phyloP scores from a whole-genome alignment of 2,329 filamentous ascomycete species.

The Coniella lustricola region DNA sequence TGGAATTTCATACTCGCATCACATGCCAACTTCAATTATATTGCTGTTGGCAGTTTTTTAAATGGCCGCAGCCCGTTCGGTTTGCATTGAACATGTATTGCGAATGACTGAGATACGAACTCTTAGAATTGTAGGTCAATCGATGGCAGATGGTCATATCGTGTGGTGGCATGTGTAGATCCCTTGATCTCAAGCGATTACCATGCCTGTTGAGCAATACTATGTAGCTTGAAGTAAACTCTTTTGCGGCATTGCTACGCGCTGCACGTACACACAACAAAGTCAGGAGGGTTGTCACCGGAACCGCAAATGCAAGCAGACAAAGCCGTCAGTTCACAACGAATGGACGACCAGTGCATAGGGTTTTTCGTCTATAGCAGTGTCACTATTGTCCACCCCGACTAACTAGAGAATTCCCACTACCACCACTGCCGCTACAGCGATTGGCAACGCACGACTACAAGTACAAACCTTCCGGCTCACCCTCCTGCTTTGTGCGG shows the following conservation, averaged over 20 bases:
- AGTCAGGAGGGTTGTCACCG: not conserved
- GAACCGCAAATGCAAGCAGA: not conserved
- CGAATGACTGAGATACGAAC: too few species aligned
- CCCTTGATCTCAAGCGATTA: too few species aligned
- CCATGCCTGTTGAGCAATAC: too few species aligned
- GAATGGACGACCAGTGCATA: not conserved
- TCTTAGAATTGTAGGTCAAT: too few species aligned
- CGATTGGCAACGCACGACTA: constrained; percentile 39
- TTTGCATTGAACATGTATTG: too few species aligned
- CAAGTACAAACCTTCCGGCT: constrained; percentile 97
- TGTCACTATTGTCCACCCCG: constrained; percentile 1
- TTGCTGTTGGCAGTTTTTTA: constrained; percentile 45
- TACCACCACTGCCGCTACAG: constrained; percentile 8
- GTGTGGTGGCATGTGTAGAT: too few species aligned
- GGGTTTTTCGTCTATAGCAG: constrained; percentile 10
- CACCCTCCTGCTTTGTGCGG: constrained; percentile 97
- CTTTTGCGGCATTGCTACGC: too few species aligned
- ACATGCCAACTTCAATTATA: constrained; percentile 64
- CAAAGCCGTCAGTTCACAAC: not conserved
- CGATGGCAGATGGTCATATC: too few species aligned
- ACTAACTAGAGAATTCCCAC: not conserved
- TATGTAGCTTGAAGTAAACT: too few species aligned
- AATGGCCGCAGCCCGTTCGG: too few species aligned
- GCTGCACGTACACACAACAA: too few species aligned
- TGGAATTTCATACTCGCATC: too few species aligned